Evolutionary conservation across 2,329 filamentous ascomycete genomes (phyloP).

Genomic region (Fusarium buharicum): DNA sequence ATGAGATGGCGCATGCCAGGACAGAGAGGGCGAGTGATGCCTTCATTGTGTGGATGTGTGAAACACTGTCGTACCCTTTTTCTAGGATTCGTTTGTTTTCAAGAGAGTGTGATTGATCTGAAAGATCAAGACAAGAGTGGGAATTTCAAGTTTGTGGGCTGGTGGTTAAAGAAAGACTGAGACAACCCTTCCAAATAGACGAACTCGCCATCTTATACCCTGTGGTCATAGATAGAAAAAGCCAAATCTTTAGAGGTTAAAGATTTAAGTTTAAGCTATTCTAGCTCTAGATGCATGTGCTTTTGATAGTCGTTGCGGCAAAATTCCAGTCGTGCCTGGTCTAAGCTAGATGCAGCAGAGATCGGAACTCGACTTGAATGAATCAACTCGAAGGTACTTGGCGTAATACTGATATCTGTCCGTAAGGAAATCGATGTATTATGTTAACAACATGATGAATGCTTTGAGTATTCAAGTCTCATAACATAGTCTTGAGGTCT

Average conservation of each 20-base stretch:
- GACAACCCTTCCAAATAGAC: conserved; percentile 1
- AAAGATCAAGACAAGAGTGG: conserved; percentile 8
- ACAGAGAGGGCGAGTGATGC: conserved; percentile 17
- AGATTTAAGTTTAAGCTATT: conserved; percentile 18
- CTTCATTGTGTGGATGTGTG: conserved; percentile 28
- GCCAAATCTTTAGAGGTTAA: background rate
- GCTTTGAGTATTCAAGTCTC: too few relatives aligned
- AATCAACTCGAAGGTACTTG: accelerated
- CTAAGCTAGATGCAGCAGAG: conserved; percentile 26
- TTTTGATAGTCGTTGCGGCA: conserved; percentile 11
- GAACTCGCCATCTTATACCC: conserved; percentile 22
- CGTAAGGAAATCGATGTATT: background rate
- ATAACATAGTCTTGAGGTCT: too few relatives aligned
- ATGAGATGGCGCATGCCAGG: conserved; percentile 29
- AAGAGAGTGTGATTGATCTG: conserved; percentile 24
- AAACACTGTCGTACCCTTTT: background rate
- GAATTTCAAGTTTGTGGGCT: conserved; percentile 15
- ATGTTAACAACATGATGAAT: background rate
- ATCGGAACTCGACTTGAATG: background rate
- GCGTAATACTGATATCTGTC: accelerated
- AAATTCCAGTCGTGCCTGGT: conserved; percentile 35
- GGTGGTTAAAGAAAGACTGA: conserved; percentile 29
- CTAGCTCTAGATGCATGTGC: conserved; percentile 15
- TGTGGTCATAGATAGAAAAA: background rate
- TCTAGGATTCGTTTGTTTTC: background rate